Evolutionary conservation across 2,329 filamentous ascomycete genomes (phyloP).

Genomic region (Davidsoniella eucalypti): DNA sequence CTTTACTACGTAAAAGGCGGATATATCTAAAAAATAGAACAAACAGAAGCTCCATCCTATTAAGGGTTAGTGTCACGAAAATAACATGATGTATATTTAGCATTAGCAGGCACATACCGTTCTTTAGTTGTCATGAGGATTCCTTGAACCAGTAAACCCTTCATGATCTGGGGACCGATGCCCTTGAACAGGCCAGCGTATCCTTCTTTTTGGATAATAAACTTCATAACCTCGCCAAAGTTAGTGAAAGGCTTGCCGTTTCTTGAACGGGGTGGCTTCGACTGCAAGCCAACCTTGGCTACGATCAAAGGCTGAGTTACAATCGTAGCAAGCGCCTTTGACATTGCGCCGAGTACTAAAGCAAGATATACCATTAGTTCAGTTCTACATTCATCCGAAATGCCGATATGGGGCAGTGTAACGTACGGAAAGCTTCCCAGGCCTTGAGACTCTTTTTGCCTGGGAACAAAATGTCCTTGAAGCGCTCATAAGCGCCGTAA

Average conservation of each 20-base stretch:
- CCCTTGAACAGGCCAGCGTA: slow-evolving; percentile 81
- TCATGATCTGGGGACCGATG: slow-evolving; percentile 82
- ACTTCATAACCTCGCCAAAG: slow-evolving; percentile 87
- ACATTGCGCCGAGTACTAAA: slow-evolving; percentile 75
- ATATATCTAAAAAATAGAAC: slow-evolving; percentile 73
- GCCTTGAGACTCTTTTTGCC: slow-evolving; percentile 60
- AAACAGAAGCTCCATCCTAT: slow-evolving; percentile 73
- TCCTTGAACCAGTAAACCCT: slow-evolving; percentile 85
- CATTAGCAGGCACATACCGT: slow-evolving; percentile 36
- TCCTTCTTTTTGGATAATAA: slow-evolving; percentile 82
- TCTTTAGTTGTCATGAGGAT: slow-evolving; percentile 99
- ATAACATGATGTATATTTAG: neutral
- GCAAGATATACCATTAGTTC: neutral
- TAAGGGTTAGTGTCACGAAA: neutral
- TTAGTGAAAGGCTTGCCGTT: slow-evolving; percentile 85
- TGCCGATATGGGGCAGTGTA: neutral
- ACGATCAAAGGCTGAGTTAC: slow-evolving; percentile 91
- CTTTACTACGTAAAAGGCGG: slow-evolving; percentile 42
- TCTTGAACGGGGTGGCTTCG: slow-evolving; percentile 68
- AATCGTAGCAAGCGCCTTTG: slow-evolving; percentile 82
- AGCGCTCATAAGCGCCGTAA: slow-evolving; percentile 86
- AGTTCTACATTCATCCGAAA: neutral
- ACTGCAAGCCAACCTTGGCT: slow-evolving; percentile 92
- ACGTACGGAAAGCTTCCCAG: slow-evolving; percentile 82
- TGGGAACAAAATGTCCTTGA: slow-evolving; percentile 63